phyloP scores from a whole-genome alignment of 805 yeast genomes.

The Starmerella apis region DNA sequence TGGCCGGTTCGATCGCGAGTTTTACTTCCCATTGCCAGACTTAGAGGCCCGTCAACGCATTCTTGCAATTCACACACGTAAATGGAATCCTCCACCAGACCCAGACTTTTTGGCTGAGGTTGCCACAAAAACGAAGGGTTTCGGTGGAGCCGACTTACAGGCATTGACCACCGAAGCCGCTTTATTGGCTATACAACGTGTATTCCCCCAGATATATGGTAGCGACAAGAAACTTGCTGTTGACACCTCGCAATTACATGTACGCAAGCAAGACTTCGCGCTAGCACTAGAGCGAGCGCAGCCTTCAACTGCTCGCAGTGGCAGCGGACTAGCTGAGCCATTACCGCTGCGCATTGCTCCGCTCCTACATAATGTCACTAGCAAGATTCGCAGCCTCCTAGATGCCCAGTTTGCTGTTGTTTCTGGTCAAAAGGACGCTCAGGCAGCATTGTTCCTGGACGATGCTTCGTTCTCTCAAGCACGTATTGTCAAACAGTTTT shows the following conservation, averaged over 20 bases:
- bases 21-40: conserved; percentile 90
- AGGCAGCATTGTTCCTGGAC: conserved; percentile 33
- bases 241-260: conserved; percentile 59
- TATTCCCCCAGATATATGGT: conserved; percentile 84
- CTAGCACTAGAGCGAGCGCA: conserved; percentile 74
- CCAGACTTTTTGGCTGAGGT: conserved; percentile 50
- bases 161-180: conserved; percentile 96
- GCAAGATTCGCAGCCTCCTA: background rate
- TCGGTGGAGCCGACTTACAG: conserved; percentile 94
- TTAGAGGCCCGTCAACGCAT: conserved; percentile 66
- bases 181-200: conserved; percentile 76
- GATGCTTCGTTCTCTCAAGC: conserved; percentile 55
- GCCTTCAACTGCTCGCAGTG: conserved; percentile 83
- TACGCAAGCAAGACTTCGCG: conserved; percentile 74
- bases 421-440: conserved; percentile 2
- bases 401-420: conserved; percentile 10
- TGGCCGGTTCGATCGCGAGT: conserved; percentile 93
- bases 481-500: conserved; percentile 46
- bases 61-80: conserved; percentile 71
- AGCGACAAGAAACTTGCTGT: conserved; percentile 63
- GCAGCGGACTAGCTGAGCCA: conserved; percentile 56
- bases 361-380: conserved; percentile 39
- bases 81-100: conserved; percentile 72
- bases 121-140: conserved; percentile 81
- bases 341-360: conserved; percentile 64